Evolutionary conservation across 441 rosid species (phyloP).

Genomic region (Omphalea diandra): DNA sequence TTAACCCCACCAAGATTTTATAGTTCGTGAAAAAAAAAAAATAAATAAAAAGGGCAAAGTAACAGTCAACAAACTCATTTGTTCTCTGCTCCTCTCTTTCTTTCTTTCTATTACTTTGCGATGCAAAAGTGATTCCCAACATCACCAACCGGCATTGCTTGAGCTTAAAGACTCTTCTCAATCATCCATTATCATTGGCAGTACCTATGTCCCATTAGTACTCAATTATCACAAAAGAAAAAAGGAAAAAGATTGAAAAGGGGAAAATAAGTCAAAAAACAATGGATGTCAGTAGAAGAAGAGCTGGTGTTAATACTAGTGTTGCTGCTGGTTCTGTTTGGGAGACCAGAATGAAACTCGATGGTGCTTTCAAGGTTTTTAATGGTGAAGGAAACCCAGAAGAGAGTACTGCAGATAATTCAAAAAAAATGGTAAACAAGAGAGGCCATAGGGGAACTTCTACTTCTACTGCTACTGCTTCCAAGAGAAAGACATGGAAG

Average conservation of each 20-base stretch:
- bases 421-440: slow-evolving; percentile 19
- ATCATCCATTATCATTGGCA: slow-evolving; percentile 25
- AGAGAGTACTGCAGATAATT: neutral
- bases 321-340: slow-evolving; percentile 67
- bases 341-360: slow-evolving; percentile 74
- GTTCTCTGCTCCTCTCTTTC: slow-evolving; percentile 10
- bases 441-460: no score
- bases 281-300: slow-evolving; percentile 48
- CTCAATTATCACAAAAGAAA: slow-evolving; percentile 18
- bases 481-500: slow-evolving; percentile 65
- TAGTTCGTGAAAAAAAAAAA: no score
- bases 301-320: slow-evolving; percentile 35
- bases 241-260: slow-evolving; percentile 10
- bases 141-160: slow-evolving; percentile 40
- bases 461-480: slow-evolving; percentile 20
- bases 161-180: slow-evolving; percentile 28
- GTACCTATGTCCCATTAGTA: slow-evolving; percentile 23
- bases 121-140: slow-evolving; percentile 13
- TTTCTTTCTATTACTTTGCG: slow-evolving; percentile 15
- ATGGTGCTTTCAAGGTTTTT: slow-evolving; percentile 52
- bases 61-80: neutral
- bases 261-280: no score
- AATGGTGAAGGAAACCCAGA: slow-evolving; percentile 34
- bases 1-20: slow-evolving; percentile 25
- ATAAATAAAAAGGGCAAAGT: no score